Evolutionary conservation across 2,329 filamentous ascomycete genomes (phyloP).

Genomic region (Fusarium abutilonis): DNA sequence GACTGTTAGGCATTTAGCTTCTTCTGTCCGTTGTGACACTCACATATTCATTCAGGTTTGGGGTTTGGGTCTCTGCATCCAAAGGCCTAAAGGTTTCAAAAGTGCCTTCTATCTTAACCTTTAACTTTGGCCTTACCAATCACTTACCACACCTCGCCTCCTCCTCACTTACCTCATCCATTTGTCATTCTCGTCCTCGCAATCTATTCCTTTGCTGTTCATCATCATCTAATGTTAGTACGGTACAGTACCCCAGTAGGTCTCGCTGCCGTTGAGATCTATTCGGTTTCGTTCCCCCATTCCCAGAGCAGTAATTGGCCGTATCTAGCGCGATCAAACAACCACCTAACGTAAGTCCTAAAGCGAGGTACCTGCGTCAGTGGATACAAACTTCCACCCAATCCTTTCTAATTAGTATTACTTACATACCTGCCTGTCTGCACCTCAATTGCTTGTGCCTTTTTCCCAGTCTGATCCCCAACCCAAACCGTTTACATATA

Average conservation of each 20-base stretch:
- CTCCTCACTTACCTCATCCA: constrained; percentile 18
- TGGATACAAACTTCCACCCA: constrained; percentile 37
- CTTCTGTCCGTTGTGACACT: too few relatives aligned
- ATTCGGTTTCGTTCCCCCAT: constrained; percentile 26
- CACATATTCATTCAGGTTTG: not conserved
- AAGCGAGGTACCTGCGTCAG: constrained; percentile 42
- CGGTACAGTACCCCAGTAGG: too few relatives aligned
- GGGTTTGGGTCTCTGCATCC: constrained; percentile 3
- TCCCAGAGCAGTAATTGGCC: constrained; percentile 28
- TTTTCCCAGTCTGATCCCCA: constrained; percentile 21
- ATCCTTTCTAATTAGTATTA: not conserved
- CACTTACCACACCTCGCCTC: too few relatives aligned
- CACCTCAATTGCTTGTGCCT: constrained; percentile 13
- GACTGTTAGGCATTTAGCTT: too few relatives aligned
- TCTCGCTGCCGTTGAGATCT: constrained; percentile 19
- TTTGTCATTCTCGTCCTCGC: constrained; percentile 7
- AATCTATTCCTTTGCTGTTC: not conserved
- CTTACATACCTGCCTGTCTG: not conserved
- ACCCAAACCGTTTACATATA: constrained; percentile 24
- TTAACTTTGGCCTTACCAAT: too few relatives aligned
- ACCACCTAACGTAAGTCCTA: constrained; percentile 38
- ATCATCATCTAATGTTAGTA: too few relatives aligned
- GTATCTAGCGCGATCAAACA: constrained; percentile 41
- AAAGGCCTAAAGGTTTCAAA: not conserved
- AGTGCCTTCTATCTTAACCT: too few relatives aligned